Base-by-base conservation (phyloP, 371 early-diverging fungal genomes). In the Actinomucor elegans region DNA sequence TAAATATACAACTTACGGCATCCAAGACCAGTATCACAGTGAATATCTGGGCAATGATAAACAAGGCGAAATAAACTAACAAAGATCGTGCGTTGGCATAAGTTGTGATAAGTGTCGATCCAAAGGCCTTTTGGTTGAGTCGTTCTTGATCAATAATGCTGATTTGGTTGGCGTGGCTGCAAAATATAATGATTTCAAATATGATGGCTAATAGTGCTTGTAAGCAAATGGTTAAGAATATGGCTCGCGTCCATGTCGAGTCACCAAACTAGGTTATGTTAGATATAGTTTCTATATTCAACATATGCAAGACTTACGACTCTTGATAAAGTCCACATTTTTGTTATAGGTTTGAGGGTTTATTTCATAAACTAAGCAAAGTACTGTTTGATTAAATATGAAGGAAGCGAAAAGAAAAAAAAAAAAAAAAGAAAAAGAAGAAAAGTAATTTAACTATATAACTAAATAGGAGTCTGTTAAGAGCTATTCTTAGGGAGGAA, bases 251-350 rank as follows among this genome's bases (percentile, higher is more conserved):
- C 71, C 73, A 77, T 40, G 65, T 59, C 33, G 77, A 77, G 40
- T 77, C 77, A 37, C 77, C 77, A 71, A 77, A 77, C 77, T 77
- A 59, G 20, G 15, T n/a, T 33, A 31, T 32, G 15, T 40, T 37
- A 55, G 18, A 21, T 12, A 38, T 26, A 12, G 21, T 18, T 21
- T 47, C 38, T n/a, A 44, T 21, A 17, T 32, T 34, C 18, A 21
- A 17, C 10, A 34, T 27, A 14, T 26, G n/a, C 47, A 20, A 7
- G 9, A 15, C 69, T 73, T 73, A 73, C 77, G 18, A 77, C 69
- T 48, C 73, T 71, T 57, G 77, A 71, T 37, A 77, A 65, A 51
- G 73, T 77, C 77, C 77, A 77, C 77, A 77, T 77, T 48, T 11
- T 43, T 35, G 18, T 26, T 48, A 9, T 34, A n/a, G 21, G n/a